phyloP scores from a whole-genome alignment of 2,329 filamentous ascomycete species.

The Pestalotiopsis fici region DNA sequence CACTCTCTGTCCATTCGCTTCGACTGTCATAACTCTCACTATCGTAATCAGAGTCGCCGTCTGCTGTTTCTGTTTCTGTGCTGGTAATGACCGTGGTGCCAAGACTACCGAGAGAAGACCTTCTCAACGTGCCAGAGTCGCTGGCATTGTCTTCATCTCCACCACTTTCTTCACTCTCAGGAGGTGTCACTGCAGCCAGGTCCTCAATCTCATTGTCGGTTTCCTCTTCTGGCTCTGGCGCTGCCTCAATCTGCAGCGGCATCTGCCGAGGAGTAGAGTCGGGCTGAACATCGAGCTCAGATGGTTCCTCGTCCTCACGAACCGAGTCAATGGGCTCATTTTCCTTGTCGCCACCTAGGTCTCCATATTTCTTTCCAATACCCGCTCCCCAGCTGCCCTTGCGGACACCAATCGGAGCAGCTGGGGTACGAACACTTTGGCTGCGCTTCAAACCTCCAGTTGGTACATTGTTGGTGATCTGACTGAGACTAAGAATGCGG shows the following conservation, averaged over 20 bases:
- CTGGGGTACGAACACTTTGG: constrained; percentile 72
- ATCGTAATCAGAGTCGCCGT: constrained; percentile 32
- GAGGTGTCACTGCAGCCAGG: not conserved
- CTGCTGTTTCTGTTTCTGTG: constrained; percentile 23
- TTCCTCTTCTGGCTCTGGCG: constrained; percentile 15
- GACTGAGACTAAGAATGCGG: constrained; percentile 86
- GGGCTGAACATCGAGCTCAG: constrained; percentile 20
- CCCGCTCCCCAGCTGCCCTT: constrained; percentile 67
- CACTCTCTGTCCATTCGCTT: constrained; percentile 51
- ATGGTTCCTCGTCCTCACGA: constrained; percentile 60
- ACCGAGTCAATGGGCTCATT: constrained; percentile 51
- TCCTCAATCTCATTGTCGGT: constrained; percentile 30
- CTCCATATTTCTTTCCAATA: constrained; percentile 48
- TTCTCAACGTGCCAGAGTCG: constrained; percentile 52
- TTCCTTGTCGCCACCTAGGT: constrained; percentile 56
- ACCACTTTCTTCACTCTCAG: constrained; percentile 15
- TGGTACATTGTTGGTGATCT: constrained; percentile 78
- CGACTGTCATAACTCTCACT: constrained; percentile 35
- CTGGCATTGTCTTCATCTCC: constrained; percentile 39
- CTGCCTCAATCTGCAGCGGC: not conserved
- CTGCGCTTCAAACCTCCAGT: constrained; percentile 70
- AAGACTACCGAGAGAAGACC: constrained; percentile 37
- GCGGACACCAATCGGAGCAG: constrained; percentile 48
- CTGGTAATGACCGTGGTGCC: constrained; percentile 48
- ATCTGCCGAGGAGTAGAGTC: not conserved